Conservation (phyloP, 306 rosid species). For the Astragalus membranaceus region DNA sequence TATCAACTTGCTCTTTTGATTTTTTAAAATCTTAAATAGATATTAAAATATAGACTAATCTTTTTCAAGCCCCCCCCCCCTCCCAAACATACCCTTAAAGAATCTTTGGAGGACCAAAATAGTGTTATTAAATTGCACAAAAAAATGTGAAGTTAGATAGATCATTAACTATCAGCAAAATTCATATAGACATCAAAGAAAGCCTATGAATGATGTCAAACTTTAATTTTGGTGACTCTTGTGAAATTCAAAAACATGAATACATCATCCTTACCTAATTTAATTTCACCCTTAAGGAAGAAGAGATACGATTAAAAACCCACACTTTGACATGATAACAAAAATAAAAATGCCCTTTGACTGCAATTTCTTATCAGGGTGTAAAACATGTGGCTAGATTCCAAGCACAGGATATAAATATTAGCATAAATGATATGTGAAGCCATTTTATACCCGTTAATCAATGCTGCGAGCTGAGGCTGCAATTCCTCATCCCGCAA, state of each 20-base stretch:
- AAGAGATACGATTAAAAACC: neutral
- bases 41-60: too few relatives aligned
- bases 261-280: neutral
- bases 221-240: neutral
- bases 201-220: neutral
- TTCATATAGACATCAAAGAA: neutral
- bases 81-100: too few relatives aligned
- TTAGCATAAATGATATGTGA: slow-evolving; percentile 6
- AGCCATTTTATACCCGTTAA: slow-evolving; percentile 72
- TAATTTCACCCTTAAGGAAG: slow-evolving; percentile 1
- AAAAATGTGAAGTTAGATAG: neutral
- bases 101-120: slow-evolving; percentile 1
- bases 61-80: too few relatives aligned
- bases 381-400: neutral
- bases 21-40: too few relatives aligned
- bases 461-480: slow-evolving; percentile 80
- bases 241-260: slow-evolving; percentile 1
- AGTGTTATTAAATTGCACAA: neutral
- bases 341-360: neutral
- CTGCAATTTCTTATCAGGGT: neutral
- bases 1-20: too few relatives aligned
- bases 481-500: slow-evolving; percentile 87
- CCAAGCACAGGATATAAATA: slow-evolving; percentile 9
- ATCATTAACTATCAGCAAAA: neutral
- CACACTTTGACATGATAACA: neutral